These are phyloP conservation scores for Rhodosporidiobolus odoratus DNA, from an alignment of 768 basidiomycete genomes.

Conservation along the genomic window DNA sequence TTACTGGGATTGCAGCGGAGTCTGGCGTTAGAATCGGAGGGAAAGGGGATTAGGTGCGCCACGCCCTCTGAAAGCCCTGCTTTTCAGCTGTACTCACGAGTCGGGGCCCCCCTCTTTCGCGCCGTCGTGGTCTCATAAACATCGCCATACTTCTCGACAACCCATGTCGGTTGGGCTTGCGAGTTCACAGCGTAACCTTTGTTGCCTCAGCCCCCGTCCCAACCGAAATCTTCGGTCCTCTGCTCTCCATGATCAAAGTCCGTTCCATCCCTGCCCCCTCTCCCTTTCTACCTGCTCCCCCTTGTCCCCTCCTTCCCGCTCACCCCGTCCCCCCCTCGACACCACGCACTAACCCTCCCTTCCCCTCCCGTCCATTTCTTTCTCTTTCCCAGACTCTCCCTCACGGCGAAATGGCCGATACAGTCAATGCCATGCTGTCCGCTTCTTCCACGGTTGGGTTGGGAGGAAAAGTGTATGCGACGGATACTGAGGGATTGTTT, in stretches of 20 bases:
- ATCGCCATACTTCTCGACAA: too few species aligned
- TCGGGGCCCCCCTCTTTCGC: too few species aligned
- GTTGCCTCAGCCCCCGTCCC: neutral
- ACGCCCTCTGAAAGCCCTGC: neutral
- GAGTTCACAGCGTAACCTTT: neutral
- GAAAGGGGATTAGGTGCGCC: neutral
- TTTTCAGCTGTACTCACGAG: too few species aligned
- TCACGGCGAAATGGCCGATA: neutral
- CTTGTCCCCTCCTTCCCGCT: neutral
- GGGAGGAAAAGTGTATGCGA: neutral
- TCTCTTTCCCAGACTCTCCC: neutral
- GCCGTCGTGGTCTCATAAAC: too few species aligned
- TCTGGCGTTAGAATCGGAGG: neutral
- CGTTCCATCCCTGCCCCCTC: neutral
- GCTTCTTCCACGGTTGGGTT: neutral
- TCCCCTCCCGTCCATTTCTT: neutral
- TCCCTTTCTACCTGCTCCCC: neutral
- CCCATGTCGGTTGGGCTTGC: too few species aligned
- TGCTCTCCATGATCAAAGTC: neutral
- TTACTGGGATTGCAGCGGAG: neutral
- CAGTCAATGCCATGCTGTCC: slow-evolving; percentile 1
- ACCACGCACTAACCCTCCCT: neutral
- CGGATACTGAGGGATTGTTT: slow-evolving; percentile 1
- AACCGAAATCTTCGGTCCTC: neutral
- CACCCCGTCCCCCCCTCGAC: neutral